These are phyloP conservation scores for Rhododendron simsii DNA, from an alignment of 148 eudicot genomes.

Conservation along the genomic window DNA sequence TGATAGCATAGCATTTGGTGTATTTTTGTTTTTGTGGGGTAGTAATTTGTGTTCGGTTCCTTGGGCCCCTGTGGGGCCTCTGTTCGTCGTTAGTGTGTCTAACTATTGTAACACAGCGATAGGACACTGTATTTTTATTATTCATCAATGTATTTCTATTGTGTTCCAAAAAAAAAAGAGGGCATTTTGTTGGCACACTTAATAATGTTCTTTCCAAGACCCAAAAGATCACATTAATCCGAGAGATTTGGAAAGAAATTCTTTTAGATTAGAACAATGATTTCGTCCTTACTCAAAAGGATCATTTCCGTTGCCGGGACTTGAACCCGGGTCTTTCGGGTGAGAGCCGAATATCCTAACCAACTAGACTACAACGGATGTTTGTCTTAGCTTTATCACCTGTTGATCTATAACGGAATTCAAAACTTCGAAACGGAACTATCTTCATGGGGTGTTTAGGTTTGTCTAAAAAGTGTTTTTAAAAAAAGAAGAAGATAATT, in stretches of 20 bases:
- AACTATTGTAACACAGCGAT: no score
- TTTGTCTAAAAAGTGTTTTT: no score
- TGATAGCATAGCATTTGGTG: no score
- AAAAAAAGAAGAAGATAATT: no score
- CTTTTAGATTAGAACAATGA: neutral
- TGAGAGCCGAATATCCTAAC: constrained; percentile 16
- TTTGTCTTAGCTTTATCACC: neutral
- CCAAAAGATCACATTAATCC: neutral
- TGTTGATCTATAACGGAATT: neutral
- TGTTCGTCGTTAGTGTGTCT: no score
- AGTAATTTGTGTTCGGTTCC: no score
- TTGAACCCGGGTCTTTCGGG: constrained; percentile 22
- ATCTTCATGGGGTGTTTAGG: no score
- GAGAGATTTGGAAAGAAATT: neutral
- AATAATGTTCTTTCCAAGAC: neutral
- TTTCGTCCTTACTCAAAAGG: neutral
- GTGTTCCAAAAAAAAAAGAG: no score
- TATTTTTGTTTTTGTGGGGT: no score
- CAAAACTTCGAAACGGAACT: neutral
- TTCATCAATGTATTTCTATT: no score
- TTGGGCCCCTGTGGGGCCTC: no score
- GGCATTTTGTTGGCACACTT: neutral
- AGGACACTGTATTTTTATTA: no score
- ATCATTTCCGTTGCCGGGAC: constrained; percentile 9
- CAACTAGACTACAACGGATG: constrained; percentile 6